Evolutionary conservation across 345 rosid genomes (phyloP).

Genomic region (Hibiscus mutabilis): DNA sequence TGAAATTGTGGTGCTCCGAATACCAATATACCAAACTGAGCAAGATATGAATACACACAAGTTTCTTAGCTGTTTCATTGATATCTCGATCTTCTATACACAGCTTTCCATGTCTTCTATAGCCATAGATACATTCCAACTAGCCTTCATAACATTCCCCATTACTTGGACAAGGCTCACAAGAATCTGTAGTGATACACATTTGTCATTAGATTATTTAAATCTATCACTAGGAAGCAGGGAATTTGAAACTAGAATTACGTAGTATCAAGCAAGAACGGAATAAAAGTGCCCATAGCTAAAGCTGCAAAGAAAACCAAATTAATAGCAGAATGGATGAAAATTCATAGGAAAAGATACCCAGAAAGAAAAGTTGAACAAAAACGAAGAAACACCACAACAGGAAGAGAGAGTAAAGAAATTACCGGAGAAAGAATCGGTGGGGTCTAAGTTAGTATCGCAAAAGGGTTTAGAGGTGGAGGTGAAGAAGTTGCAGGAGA

Average conservation of each 20-base stretch:
- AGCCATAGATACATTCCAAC: constrained; percentile 64
- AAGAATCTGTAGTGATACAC: constrained; percentile 40
- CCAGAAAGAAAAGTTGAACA: not conserved
- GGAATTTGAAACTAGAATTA: no score
- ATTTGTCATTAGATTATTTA: not conserved
- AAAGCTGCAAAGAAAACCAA: not conserved
- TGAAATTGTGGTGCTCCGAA: not conserved
- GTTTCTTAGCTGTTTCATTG: constrained; percentile 60
- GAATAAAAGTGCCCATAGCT: not conserved
- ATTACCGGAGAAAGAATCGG: constrained; percentile 42
- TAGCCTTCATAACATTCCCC: constrained; percentile 63
- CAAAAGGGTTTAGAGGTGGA: constrained; percentile 56
- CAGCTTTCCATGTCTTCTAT: constrained; percentile 40
- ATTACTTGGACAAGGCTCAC: constrained; percentile 70
- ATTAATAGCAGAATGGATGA: not conserved
- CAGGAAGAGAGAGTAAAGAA: not conserved
- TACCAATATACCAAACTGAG: constrained; percentile 19
- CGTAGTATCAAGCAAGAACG: no score
- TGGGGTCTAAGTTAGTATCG: constrained; percentile 32
- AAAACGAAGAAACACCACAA: not conserved
- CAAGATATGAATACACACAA: constrained; percentile 49
- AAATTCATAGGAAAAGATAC: not conserved
- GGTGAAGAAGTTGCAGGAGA: constrained; percentile 47
- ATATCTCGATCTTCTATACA: constrained; percentile 85
- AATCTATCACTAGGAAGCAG: not conserved